These are phyloP conservation scores for Salix purpurea DNA, from an alignment of 345 rosid genomes.

Conservation along the genomic window DNA sequence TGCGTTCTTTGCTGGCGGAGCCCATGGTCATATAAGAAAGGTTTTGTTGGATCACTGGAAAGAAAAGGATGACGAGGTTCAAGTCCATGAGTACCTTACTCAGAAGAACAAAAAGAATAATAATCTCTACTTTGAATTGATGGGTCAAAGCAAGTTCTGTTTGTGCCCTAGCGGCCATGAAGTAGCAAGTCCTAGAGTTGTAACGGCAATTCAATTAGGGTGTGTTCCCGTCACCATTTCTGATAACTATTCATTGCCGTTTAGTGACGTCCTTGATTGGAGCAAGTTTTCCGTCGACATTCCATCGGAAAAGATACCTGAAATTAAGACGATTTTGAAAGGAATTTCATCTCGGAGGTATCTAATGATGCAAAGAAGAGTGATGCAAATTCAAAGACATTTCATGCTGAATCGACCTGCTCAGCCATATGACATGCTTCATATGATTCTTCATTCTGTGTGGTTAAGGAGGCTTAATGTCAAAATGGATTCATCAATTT, in stretches of 20 bases:
- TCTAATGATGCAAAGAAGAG: slow-evolving; percentile 36
- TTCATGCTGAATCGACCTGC: slow-evolving; percentile 53
- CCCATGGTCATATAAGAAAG: slow-evolving; percentile 50
- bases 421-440: slow-evolving; percentile 52
- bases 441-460: slow-evolving; percentile 62
- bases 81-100: slow-evolving; percentile 46
- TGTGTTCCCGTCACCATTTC: slow-evolving; percentile 62
- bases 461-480: slow-evolving; percentile 67
- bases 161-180: slow-evolving; percentile 66
- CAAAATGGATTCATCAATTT: slow-evolving; percentile 1
- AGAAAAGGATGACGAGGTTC: slow-evolving; percentile 49
- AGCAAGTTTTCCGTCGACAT: slow-evolving; percentile 40
- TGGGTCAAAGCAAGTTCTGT: slow-evolving; percentile 49
- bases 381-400: slow-evolving; percentile 42
- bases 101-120: slow-evolving; percentile 11
- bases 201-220: slow-evolving; percentile 42
- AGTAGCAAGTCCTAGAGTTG: slow-evolving; percentile 67
- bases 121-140: slow-evolving; percentile 30
- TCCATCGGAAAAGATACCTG: slow-evolving; percentile 32
- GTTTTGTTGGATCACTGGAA: slow-evolving; percentile 56
- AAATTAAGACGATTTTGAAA: slow-evolving; percentile 46
- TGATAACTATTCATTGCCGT: slow-evolving; percentile 42
- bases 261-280: slow-evolving; percentile 65
- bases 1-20: slow-evolving; percentile 67
- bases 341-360: slow-evolving; percentile 28